These are phyloP conservation scores for Solanum aculeatissimum DNA, from an alignment of 305 asterid species.

Conservation along the genomic window DNA sequence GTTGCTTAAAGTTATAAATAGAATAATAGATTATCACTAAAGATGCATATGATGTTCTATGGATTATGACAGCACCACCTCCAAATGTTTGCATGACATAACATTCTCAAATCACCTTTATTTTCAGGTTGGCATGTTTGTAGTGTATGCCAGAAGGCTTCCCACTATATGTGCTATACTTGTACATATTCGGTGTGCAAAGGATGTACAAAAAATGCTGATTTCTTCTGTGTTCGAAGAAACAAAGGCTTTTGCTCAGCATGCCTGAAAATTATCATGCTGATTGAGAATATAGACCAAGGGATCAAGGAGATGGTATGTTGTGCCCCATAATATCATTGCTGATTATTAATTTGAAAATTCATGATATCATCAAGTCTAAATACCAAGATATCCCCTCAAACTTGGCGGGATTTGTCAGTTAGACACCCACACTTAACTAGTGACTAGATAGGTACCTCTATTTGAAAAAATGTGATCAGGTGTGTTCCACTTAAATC, in stretches of 20 bases:
- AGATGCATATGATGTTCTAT: neutral
- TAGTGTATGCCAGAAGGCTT: slow-evolving; percentile 66
- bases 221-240: slow-evolving; percentile 61
- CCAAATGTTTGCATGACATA: neutral
- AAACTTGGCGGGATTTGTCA: neutral
- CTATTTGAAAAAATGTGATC: neutral
- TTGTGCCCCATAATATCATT: neutral
- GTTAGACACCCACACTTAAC: neutral
- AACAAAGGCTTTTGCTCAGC: slow-evolving; percentile 85
- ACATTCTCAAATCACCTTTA: slow-evolving; percentile 4
- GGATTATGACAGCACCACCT: neutral
- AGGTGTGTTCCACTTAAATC: neutral
- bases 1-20: neutral
- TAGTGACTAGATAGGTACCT: neutral
- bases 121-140: slow-evolving; percentile 99
- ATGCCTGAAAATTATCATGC: slow-evolving; percentile 82
- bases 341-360: neutral
- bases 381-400: neutral
- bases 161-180: slow-evolving; percentile 82
- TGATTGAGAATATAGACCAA: slow-evolving; percentile 71
- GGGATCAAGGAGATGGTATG: slow-evolving; percentile 65
- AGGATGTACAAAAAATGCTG: slow-evolving; percentile 60
- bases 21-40: no score
- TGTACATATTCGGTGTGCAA: slow-evolving; percentile 95
- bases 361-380: neutral